These are phyloP conservation scores for Globisporangium acanthophoron DNA, from an alignment of 352 stramenopile species.

Conservation along the genomic window DNA sequence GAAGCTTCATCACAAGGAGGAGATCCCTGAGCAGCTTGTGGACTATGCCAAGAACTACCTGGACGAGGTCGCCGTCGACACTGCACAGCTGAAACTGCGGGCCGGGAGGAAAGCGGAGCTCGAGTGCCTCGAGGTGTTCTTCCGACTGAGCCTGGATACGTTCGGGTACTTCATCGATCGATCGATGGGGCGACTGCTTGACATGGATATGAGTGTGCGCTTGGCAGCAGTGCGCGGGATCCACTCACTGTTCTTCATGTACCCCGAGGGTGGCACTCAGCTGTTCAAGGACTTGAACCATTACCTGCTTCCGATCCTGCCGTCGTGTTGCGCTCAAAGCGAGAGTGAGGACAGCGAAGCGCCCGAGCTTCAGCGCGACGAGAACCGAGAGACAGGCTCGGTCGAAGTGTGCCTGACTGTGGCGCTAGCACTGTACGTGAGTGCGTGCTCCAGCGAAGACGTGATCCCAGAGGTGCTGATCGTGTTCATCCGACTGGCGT, in stretches of 20 bases:
- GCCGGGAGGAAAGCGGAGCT: slow-evolving; percentile 32
- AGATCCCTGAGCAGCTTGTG: slow-evolving; percentile 36
- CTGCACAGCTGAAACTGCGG: slow-evolving; percentile 18
- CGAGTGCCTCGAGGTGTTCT: slow-evolving; percentile 60
- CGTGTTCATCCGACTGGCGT: slow-evolving; percentile 44
- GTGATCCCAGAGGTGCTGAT: slow-evolving; percentile 48
- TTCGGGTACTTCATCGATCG: slow-evolving; percentile 54
- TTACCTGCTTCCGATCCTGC: slow-evolving; percentile 27
- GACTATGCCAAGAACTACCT: slow-evolving; percentile 38
- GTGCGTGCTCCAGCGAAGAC: slow-evolving; percentile 53
- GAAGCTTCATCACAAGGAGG: slow-evolving; percentile 48
- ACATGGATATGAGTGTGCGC: slow-evolving; percentile 55
- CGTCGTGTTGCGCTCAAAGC: neutral
- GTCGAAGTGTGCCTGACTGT: slow-evolving; percentile 42
- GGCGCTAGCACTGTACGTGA: slow-evolving; percentile 54
- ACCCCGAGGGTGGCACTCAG: slow-evolving; percentile 52
- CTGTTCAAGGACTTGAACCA: slow-evolving; percentile 53
- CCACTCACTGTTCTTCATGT: slow-evolving; percentile 80
- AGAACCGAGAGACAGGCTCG: slow-evolving; percentile 9
- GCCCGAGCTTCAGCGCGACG: neutral
- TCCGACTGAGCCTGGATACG: slow-evolving; percentile 43
- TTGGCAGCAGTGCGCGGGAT: slow-evolving; percentile 34
- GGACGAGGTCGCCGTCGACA: slow-evolving; percentile 11
- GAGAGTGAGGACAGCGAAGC: slow-evolving; percentile 1
- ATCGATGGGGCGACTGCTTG: slow-evolving; percentile 37